phyloP scores from a whole-genome alignment of 179 eudicot species.

The Patellifolia procumbens region DNA sequence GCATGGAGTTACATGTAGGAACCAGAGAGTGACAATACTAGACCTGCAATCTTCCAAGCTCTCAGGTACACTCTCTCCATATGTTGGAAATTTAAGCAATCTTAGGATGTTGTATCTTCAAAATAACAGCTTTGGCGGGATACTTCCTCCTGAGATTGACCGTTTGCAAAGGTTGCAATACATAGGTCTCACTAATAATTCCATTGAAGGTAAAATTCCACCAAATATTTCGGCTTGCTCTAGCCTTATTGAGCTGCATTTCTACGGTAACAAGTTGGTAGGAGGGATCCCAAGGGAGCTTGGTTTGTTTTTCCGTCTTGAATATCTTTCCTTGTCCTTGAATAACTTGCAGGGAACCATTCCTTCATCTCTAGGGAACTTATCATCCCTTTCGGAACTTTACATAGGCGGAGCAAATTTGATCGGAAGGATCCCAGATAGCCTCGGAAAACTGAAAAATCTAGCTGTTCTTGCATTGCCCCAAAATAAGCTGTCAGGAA shows the following conservation, averaged over 20 bases:
- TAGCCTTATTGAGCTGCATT: not conserved
- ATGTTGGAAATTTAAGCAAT: conserved; percentile 5
- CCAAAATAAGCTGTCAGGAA: conserved; percentile 19
- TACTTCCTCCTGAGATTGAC: conserved; percentile 17
- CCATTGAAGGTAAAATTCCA: conserved; percentile 13
- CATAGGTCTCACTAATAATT: conserved; percentile 12
- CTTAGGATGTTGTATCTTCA: conserved; percentile 3
- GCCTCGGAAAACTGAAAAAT: conserved; percentile 17
- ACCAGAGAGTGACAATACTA: conserved; percentile 1
- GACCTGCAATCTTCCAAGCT: conserved; percentile 5
- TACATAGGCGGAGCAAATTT: not conserved
- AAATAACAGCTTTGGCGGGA: conserved; percentile 10
- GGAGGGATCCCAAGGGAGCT: conserved; percentile 28
- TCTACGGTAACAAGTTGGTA: conserved; percentile 40
- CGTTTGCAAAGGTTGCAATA: conserved; percentile 7
- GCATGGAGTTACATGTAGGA: conserved; percentile 14
- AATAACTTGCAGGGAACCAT: too few relatives aligned
- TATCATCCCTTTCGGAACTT: too few relatives aligned
- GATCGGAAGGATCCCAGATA: conserved; percentile 18
- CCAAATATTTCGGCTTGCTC: conserved; percentile 20
- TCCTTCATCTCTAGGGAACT: conserved; percentile 23
- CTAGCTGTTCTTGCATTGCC: not conserved
- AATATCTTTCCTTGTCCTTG: too few relatives aligned
- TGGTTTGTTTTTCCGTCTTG: too few relatives aligned
- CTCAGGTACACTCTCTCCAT: conserved; percentile 12